phyloP scores from a whole-genome alignment of 129 eudicot genomes.

The Helianthus tuberosus region DNA sequence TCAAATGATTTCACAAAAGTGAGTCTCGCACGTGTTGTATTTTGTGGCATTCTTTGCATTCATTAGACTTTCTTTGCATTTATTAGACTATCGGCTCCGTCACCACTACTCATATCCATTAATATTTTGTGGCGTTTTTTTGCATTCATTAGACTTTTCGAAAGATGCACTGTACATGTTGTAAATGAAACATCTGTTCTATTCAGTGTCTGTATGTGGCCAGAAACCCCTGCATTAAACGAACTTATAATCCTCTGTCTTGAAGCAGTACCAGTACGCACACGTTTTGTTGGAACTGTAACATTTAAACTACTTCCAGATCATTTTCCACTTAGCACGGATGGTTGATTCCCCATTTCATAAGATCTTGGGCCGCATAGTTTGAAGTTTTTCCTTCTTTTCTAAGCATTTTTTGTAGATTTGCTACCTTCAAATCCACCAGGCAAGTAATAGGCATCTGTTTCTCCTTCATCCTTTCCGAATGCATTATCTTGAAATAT shows the following conservation, averaged over 20 bases:
- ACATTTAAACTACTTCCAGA: conserved; percentile 66
- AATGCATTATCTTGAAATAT: too few species aligned
- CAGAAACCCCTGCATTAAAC: conserved; percentile 68
- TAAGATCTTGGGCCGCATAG: conserved; percentile 54
- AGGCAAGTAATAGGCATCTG: too few species aligned
- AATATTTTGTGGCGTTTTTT: conserved; percentile 72
- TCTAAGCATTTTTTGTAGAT: conserved; percentile 54
- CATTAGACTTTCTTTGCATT: too few species aligned
- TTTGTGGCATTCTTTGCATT: too few species aligned
- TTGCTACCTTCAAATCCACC: conserved; percentile 59
- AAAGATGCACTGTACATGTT: conserved; percentile 66
- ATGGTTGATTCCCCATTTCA: conserved; percentile 58
- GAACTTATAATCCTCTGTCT: conserved; percentile 86
- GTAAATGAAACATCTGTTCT: conserved; percentile 78
- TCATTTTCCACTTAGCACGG: conserved; percentile 59
- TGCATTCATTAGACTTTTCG: conserved; percentile 88
- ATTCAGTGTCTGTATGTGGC: conserved; percentile 53
- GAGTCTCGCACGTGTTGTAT: too few species aligned
- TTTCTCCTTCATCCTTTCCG: too few species aligned
- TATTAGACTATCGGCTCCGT: too few species aligned
- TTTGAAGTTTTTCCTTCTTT: conserved; percentile 59
- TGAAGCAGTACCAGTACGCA: conserved; percentile 94
- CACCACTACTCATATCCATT: conserved; percentile 82
- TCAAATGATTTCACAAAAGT: too few species aligned
- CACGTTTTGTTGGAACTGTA: conserved; percentile 83